Percentiles rank a stretch among this genome's conserved stretches.
Conservation (phyloP, 495 filamentous ascomycete species). For the Pyrenula massariospora region DNA sequence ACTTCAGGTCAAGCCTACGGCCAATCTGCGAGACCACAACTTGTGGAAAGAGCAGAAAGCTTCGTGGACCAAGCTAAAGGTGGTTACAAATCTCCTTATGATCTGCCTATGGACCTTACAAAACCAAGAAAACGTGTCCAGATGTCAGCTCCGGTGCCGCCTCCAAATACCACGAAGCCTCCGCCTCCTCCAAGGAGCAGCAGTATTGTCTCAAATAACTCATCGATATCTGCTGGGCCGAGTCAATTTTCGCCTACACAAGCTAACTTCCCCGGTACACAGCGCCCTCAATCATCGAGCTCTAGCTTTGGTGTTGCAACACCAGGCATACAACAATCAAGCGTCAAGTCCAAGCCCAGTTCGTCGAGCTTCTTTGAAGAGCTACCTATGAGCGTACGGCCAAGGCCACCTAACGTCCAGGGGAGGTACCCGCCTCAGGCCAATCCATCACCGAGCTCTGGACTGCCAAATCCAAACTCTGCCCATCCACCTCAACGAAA, state of each 20-base stretch:
- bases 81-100: slow-evolving; percentile 87
- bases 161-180: slow-evolving; percentile 16
- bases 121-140: slow-evolving; percentile 49
- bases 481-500: slow-evolving; percentile 15
- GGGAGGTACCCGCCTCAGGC: slow-evolving; percentile 41
- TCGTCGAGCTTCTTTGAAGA: slow-evolving; percentile 76
- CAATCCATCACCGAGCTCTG: slow-evolving; percentile 10
- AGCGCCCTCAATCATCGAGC: not conserved
- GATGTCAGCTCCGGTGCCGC: slow-evolving; percentile 16
- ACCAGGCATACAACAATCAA: not conserved
- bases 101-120: slow-evolving; percentile 80
- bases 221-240: not conserved
- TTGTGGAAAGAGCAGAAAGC: slow-evolving; percentile 46
- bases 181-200: slow-evolving; percentile 43
- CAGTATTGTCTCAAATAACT: slow-evolving; percentile 33
- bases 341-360: slow-evolving; percentile 1
- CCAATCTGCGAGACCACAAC: slow-evolving; percentile 5
- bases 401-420: slow-evolving; percentile 34
- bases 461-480: slow-evolving; percentile 10
- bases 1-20: not conserved
- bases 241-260: not conserved
- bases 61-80: slow-evolving; percentile 83
- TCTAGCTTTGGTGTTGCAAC: not conserved
- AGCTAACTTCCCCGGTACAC: not conserved
- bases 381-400: slow-evolving; percentile 53